phyloP scores from a whole-genome alignment of 441 rosid genomes.

The Pelargonium australe region DNA sequence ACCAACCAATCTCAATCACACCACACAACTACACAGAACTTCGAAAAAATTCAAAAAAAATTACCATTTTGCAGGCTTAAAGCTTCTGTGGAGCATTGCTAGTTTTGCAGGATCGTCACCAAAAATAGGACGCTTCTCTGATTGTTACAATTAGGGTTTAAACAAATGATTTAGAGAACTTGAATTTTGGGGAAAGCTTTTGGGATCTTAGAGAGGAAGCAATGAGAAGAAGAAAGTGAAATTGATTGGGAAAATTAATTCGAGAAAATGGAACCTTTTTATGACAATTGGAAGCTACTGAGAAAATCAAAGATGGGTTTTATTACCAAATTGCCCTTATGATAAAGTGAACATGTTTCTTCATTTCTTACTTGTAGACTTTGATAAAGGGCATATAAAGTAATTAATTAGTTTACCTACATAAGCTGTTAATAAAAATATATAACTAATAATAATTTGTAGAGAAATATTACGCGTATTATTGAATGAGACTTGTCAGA shows the following conservation, averaged over 20 bases:
- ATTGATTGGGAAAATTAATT: neutral
- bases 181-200: too few species aligned
- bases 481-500: too few species aligned
- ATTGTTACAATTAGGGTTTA: too few species aligned
- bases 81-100: conserved; percentile 60
- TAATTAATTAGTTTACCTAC: too few species aligned
- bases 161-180: too few species aligned
- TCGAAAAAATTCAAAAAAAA: neutral
- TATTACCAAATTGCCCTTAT: neutral
- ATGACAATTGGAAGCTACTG: neutral
- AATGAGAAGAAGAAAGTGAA: too few species aligned
- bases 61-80: conserved; percentile 92
- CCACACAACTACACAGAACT: too few species aligned
- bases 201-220: too few species aligned
- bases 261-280: conserved; percentile 1
- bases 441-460: too few species aligned
- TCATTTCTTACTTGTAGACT: neutral
- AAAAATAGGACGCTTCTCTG: neutral
- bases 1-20: neutral
- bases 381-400: neutral
- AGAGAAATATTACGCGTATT: too few species aligned
- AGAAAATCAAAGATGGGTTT: neutral
- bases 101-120: neutral
- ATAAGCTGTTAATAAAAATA: too few species aligned
- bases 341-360: too few species aligned